Percentiles rank a stretch among this genome's conserved stretches.
phyloP scores from a whole-genome alignment of 2,329 filamentous ascomycete species.

The Phyllosticta citrichinensis region DNA sequence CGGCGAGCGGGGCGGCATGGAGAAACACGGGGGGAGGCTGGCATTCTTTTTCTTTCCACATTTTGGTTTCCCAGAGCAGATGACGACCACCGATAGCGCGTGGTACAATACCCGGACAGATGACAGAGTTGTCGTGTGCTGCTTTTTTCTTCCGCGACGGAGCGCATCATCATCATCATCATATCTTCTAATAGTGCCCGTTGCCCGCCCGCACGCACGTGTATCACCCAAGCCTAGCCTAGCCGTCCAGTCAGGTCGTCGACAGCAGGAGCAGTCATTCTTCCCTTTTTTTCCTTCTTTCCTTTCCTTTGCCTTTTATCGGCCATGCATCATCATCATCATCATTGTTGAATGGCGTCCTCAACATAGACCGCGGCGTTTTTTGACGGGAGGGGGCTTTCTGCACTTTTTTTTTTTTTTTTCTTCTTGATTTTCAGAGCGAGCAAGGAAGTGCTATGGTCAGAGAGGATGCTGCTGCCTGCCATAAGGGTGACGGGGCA shows the following conservation, averaged over 20 bases:
- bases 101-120: slow-evolving; percentile 4
- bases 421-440: no score
- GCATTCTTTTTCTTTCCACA: slow-evolving; percentile 5
- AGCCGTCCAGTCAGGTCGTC: no score
- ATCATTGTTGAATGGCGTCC: no score
- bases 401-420: no score
- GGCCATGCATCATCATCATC: no score
- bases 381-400: no score
- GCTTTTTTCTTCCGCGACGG: background rate
- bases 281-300: background rate
- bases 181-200: background rate
- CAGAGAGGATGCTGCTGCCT: no score
- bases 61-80: slow-evolving; percentile 1
- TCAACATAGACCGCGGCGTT: no score
- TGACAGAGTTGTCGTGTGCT: slow-evolving; percentile 2
- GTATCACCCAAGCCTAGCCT: background rate
- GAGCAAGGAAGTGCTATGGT: no score
- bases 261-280: no score
- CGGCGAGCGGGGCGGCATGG: background rate
- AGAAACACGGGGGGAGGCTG: slow-evolving; percentile 2
- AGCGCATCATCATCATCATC: background rate
- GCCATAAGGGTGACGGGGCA: no score
- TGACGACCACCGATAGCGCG: background rate
- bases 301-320: no score
- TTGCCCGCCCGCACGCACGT: background rate